phyloP scores from a whole-genome alignment of 345 rosid species.

The Citrus unshiu region DNA sequence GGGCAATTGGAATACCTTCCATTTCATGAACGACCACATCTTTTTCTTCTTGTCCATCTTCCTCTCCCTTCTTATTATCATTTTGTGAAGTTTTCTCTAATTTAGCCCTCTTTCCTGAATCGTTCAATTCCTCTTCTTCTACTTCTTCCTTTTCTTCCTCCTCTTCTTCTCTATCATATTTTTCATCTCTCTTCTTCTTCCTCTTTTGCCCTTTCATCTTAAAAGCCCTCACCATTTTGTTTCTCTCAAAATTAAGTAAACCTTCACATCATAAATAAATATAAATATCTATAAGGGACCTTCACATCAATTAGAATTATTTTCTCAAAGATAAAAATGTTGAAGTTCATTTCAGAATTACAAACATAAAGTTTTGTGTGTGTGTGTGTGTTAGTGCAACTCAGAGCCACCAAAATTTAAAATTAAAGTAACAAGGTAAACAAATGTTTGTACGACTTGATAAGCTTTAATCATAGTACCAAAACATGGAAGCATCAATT shows the following conservation, averaged over 20 bases:
- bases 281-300: neutral
- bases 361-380: neutral
- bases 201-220: constrained; percentile 59
- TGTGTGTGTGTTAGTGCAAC: neutral
- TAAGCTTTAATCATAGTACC: neutral
- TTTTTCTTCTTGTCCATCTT: constrained; percentile 22
- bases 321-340: too few relatives aligned
- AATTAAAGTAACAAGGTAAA: neutral
- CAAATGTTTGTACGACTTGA: neutral
- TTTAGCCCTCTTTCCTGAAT: constrained; percentile 22
- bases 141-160: constrained; percentile 8
- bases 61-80: constrained; percentile 24
- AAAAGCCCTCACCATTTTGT: constrained; percentile 64
- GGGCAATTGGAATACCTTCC: constrained; percentile 56
- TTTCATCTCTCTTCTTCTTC: constrained; percentile 58
- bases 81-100: constrained; percentile 11
- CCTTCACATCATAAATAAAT: neutral
- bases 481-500: neutral
- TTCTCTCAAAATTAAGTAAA: neutral
- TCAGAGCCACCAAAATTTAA: too few relatives aligned
- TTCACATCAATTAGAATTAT: too few relatives aligned
- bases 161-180: constrained; percentile 43
- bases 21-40: constrained; percentile 28
- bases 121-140: constrained; percentile 9
- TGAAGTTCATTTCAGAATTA: neutral